Percentiles rank a stretch among this genome's conserved stretches.
Conservation (phyloP, 768 basidiomycete genomes). For the Cystofilobasidium macerans region DNA sequence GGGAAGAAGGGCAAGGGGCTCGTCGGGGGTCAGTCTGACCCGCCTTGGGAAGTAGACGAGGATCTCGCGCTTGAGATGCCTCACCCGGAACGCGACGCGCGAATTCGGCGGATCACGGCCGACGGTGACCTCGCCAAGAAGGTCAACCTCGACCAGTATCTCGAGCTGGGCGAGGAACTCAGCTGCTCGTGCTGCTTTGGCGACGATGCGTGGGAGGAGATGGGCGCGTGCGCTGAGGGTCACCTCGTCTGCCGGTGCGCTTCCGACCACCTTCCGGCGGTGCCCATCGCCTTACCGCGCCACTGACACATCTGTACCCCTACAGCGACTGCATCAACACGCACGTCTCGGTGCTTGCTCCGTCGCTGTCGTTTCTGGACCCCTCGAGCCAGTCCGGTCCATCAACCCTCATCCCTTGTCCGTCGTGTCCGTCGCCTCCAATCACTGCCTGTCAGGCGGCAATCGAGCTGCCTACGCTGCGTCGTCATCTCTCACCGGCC, state of each 20-base stretch:
- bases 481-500: neutral
- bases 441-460: constrained; percentile 8
- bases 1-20: neutral
- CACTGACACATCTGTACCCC: too few relatives aligned
- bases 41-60: constrained; percentile 1
- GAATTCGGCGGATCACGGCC: neutral
- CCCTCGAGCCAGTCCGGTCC: neutral
- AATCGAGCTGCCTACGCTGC: constrained; percentile 4
- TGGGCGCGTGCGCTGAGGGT: constrained; percentile 20
- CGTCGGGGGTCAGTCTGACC: neutral
- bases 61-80: constrained; percentile 13
- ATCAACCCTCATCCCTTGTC: constrained; percentile 22
- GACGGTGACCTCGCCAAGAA: constrained; percentile 11
- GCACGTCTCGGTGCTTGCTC: constrained; percentile 18
- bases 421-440: constrained; percentile 6
- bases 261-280: too few relatives aligned
- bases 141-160: constrained; percentile 7
- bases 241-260: constrained; percentile 24
- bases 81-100: constrained; percentile 4
- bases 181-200: constrained; percentile 22
- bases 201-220: constrained; percentile 23
- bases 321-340: constrained; percentile 23
- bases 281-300: neutral
- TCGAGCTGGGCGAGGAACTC: constrained; percentile 6
- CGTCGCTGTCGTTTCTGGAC: constrained; percentile 10